Base-by-base conservation (phyloP, 2,329 filamentous ascomycete species). In the Sphaceloma murrayae region DNA sequence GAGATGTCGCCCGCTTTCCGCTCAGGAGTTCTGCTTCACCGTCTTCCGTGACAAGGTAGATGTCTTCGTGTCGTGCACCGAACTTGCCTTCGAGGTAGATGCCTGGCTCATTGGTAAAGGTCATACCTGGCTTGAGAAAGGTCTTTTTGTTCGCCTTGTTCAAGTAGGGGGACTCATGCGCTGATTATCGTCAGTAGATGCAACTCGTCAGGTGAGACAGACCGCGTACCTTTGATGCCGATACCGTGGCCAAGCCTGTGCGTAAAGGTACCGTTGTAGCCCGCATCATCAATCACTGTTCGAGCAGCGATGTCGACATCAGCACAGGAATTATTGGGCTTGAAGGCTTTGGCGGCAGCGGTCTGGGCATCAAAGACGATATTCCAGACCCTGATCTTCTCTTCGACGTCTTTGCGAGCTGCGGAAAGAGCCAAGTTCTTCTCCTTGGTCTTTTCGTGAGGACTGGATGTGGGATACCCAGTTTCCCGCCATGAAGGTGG, bases 181-280 rank as follows among this genome's bases (percentile, higher is more conserved):
- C 76, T 46, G n/a, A 5, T 22, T 27, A 6, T 2, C 19, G 39
- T 43, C n/a, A 47, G 22, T 29, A n/a, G n/a, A n/a, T 10, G 11
- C 26, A 6, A 43, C 10, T 33, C 14, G 8, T 3, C 7, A 4
- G 14, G 3, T 7, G 4, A 33, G 4, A 2, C n/a, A 13, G 5
- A n/a, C 2, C 13, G n/a, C 34, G 30, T 38, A 42, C 31, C 34
- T 59, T 80, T 80, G 54, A 81, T 78, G 0, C 77, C 77, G 36
- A 81, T 78, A 1, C 77, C 73, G 52, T 81, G 77, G 1, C 77
- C 77, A 1, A 80, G 62, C 1, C 77, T 68, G 51, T 80, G 77
- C 1, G 76, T 80, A 49, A 80, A 80, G 0, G 65, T 67, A 14
- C 68, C 61, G 0, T 72, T 74, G 47, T 80, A 80, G 0, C 75